phyloP scores from a whole-genome alignment of 2,329 filamentous ascomycete species.

The Talaromyces sp. region DNA sequence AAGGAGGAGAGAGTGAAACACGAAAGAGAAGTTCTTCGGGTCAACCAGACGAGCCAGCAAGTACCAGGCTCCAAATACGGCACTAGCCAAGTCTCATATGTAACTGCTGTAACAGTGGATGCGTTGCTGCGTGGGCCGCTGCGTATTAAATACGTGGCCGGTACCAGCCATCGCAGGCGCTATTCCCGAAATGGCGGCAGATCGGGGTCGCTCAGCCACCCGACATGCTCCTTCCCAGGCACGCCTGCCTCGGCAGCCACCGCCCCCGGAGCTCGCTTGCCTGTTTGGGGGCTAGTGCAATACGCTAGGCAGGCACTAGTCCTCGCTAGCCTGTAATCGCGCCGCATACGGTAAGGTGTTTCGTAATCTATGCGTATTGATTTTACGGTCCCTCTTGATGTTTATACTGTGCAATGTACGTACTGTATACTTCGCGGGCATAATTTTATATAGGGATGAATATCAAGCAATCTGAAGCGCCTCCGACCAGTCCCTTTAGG shows the following conservation, averaged over 20 bases:
- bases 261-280: background rate
- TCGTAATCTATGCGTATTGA: background rate
- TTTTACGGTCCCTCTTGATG: background rate
- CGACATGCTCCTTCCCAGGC: background rate
- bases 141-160: background rate
- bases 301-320: background rate
- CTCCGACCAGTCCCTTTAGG: background rate
- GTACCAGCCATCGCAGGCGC: background rate
- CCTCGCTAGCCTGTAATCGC: background rate
- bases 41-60: background rate
- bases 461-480: background rate
- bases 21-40: background rate
- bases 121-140: background rate
- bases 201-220: background rate
- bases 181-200: background rate
- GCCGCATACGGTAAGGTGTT: background rate
- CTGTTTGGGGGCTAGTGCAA: background rate
- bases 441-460: background rate
- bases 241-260: background rate
- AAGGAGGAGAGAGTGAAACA: background rate
- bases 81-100: background rate
- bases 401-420: background rate
- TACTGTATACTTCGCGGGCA: no score
- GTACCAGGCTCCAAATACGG: background rate
- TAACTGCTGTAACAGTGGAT: background rate